These are phyloP conservation scores for Penicillium sp. DNA, from an alignment of 2,329 filamentous ascomycete genomes.

Conservation along the genomic window DNA sequence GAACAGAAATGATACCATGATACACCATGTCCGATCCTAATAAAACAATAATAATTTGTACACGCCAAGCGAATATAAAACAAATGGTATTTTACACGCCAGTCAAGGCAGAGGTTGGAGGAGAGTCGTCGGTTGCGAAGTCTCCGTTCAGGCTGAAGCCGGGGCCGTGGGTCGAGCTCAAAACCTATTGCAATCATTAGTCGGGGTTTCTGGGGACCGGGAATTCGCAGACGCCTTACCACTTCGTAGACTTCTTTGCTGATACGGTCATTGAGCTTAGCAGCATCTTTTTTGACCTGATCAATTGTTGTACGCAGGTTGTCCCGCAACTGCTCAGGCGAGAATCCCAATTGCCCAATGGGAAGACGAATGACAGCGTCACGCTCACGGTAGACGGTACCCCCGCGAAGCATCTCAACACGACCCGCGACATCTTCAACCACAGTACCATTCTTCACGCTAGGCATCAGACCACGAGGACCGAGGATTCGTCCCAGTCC, in stretches of 20 bases:
- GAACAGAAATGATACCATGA: conserved; percentile 39
- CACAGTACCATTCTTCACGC: conserved; percentile 81
- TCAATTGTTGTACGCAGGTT: conserved; percentile 80
- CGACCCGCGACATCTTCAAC: conserved; percentile 74
- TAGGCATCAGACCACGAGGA: conserved; percentile 91
- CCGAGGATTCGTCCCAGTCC: conserved; percentile 79
- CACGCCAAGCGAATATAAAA: conserved; percentile 31
- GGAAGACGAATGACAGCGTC: conserved; percentile 82
- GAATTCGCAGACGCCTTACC: conserved; percentile 44
- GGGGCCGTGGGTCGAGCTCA: conserved; percentile 84
- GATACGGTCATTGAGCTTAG: conserved; percentile 62
- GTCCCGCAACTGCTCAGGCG: conserved; percentile 78
- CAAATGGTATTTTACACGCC: conserved; percentile 54
- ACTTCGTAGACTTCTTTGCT: conserved; percentile 74
- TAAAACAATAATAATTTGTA: conserved; percentile 44
- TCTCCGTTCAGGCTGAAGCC: conserved; percentile 84
- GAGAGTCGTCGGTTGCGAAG: conserved; percentile 64
- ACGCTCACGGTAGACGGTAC: conserved; percentile 82
- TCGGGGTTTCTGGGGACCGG: background rate
- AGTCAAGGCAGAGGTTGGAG: conserved; percentile 51
- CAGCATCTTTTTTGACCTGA: conserved; percentile 76
- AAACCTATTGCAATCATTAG: conserved; percentile 53
- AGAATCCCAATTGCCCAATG: conserved; percentile 88
- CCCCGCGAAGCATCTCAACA: conserved; percentile 80
- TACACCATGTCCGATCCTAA: conserved; percentile 43